These are phyloP conservation scores for Aspergillaceae sp. DNA, from an alignment of 2,329 filamentous ascomycete genomes.

Conservation along the genomic window DNA sequence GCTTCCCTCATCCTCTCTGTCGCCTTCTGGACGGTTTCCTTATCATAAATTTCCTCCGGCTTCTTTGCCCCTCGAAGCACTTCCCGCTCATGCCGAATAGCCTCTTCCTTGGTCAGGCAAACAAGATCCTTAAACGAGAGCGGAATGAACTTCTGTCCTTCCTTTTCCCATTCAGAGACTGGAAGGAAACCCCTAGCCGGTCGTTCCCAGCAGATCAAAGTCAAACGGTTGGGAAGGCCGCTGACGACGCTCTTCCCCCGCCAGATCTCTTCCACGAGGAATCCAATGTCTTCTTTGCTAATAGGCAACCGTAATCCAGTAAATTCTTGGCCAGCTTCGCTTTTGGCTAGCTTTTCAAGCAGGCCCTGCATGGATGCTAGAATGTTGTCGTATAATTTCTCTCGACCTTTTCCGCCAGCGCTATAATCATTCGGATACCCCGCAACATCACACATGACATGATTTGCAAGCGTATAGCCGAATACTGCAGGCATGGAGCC, in stretches of 20 bases:
- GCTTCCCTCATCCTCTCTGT: constrained; percentile 61
- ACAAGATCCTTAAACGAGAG: constrained; percentile 65
- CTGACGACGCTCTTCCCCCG: constrained; percentile 74
- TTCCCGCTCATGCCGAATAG: constrained; percentile 66
- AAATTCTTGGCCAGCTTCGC: constrained; percentile 43
- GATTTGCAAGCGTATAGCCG: constrained; percentile 83
- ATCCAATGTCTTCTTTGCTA: constrained; percentile 71
- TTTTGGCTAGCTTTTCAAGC: constrained; percentile 65
- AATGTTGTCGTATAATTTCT: constrained; percentile 87
- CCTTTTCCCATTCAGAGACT: constrained; percentile 49
- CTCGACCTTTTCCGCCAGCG: constrained; percentile 66
- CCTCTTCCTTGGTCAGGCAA: constrained; percentile 90
- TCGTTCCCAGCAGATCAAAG: constrained; percentile 70
- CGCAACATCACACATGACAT: constrained; percentile 72
- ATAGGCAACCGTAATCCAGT: constrained; percentile 72
- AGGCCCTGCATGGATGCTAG: constrained; percentile 64
- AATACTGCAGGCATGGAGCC: constrained; percentile 98
- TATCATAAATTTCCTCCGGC: constrained; percentile 66
- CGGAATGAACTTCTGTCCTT: constrained; percentile 69
- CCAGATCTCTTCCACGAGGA: constrained; percentile 83
- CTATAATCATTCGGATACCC: constrained; percentile 79
- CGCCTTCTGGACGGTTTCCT: constrained; percentile 57
- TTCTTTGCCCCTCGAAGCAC: constrained; percentile 61
- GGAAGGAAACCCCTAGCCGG: constrained; percentile 53
- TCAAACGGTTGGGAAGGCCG: constrained; percentile 68